Evolutionary conservation across 345 rosid genomes (phyloP).

Genomic region (Lepidium sativum): DNA sequence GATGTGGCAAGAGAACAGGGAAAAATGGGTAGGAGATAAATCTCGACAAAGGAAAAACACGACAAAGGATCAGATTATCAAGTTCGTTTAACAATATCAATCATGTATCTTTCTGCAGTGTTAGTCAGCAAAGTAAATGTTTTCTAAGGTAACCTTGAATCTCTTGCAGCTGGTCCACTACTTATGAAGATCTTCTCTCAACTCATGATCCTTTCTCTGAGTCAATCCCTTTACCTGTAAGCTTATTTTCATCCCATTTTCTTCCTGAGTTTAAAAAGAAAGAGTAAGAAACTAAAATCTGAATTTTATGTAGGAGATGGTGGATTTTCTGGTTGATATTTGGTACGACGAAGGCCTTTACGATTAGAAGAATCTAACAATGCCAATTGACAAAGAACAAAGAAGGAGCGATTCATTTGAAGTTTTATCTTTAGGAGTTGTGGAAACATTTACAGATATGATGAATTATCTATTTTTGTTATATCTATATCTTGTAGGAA

Average conservation of each 20-base stretch:
- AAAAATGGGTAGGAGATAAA: conserved; percentile 67
- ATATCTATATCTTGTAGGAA: neutral
- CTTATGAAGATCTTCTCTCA: conserved; percentile 79
- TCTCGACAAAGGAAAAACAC: conserved; percentile 34
- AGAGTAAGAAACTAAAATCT: neutral
- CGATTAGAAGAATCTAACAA: conserved; percentile 48
- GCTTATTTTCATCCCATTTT: conserved; percentile 4
- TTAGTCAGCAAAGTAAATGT: neutral
- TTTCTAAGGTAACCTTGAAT: conserved; percentile 7
- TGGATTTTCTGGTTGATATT: conserved; percentile 82
- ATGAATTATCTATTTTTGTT: neutral
- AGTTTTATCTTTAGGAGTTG: conserved; percentile 7
- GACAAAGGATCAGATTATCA: conserved; percentile 63
- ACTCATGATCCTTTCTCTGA: conserved; percentile 70
- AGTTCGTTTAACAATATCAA: neutral
- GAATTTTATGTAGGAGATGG: conserved; percentile 68
- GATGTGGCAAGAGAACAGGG: conserved; percentile 70
- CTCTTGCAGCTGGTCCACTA: conserved; percentile 74
- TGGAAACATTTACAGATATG: neutral
- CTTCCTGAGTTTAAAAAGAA: neutral
- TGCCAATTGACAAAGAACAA: conserved; percentile 16
- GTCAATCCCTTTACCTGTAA: conserved; percentile 80
- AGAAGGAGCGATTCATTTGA: neutral
- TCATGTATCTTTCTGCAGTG: neutral
- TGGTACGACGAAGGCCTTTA: conserved; percentile 84